Evolutionary conservation across 176 grass and related monocot genomes (phyloP).

Genomic region (Lolium multiflorum): DNA sequence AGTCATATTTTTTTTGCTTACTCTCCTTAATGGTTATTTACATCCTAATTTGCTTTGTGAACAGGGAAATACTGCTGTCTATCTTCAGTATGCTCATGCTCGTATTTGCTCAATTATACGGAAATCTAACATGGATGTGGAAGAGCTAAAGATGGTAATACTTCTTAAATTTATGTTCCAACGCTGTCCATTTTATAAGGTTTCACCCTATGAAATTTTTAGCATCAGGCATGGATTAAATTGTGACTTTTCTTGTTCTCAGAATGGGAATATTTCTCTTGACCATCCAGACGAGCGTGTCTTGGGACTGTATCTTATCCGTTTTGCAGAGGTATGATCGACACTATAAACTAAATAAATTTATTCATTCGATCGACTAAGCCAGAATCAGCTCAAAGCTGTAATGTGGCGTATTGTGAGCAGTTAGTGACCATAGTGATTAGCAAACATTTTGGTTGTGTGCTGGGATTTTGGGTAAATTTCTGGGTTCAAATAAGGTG

Average conservation of each 20-base stretch:
- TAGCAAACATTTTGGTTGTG: slow-evolving; percentile 9
- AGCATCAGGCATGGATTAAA: slow-evolving; percentile 3
- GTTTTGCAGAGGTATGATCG: slow-evolving; percentile 78
- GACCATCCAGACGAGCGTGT: slow-evolving; percentile 78
- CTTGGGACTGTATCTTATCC: slow-evolving; percentile 86
- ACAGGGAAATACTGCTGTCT: slow-evolving; percentile 96
- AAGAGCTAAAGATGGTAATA: slow-evolving; percentile 74
- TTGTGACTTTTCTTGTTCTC: slow-evolving; percentile 40
- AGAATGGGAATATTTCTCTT: slow-evolving; percentile 72
- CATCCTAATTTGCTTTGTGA: slow-evolving; percentile 41
- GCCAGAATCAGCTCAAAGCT: not conserved
- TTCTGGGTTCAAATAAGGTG: not conserved
- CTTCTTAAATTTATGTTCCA: slow-evolving; percentile 24
- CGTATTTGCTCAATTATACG: slow-evolving; percentile 97
- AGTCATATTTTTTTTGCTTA: not conserved
- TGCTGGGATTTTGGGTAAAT: not conserved
- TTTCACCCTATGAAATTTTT: not conserved
- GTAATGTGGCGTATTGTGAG: not conserved
- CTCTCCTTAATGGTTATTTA: slow-evolving; percentile 1
- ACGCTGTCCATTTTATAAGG: slow-evolving; percentile 13
- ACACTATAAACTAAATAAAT: slow-evolving; percentile 2
- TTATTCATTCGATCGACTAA: not conserved
- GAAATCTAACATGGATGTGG: slow-evolving; percentile 83
- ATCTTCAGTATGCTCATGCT: slow-evolving; percentile 94
- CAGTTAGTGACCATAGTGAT: not conserved